These are phyloP conservation scores for Encephalitozoon romaleae DNA, from an alignment of 371 early-diverging fungal genomes.

Conservation along the genomic window DNA sequence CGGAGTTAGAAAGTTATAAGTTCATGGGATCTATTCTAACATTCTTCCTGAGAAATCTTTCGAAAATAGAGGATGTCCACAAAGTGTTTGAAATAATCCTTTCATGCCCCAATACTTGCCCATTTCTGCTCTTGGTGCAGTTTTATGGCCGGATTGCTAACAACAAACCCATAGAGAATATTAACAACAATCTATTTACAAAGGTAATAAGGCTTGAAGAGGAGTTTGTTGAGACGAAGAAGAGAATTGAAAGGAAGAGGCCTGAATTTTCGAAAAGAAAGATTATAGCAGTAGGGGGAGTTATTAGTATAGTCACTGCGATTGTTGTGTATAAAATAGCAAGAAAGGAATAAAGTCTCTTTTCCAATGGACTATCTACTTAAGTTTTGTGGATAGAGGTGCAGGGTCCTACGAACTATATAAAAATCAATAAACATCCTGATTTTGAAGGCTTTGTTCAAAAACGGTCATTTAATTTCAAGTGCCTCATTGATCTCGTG, in stretches of 20 bases:
- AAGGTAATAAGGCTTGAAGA: constrained; percentile 19
- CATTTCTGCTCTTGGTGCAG: constrained; percentile 39
- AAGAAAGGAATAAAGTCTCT: constrained; percentile 3
- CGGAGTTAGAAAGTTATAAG: not conserved
- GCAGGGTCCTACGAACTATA: too few species aligned
- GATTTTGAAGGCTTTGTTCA: not conserved
- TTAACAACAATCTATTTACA: constrained; percentile 18
- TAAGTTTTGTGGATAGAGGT: too few species aligned
- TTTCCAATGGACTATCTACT: too few species aligned
- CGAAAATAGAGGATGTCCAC: constrained; percentile 37
- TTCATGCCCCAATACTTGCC: constrained; percentile 22
- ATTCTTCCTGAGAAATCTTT: constrained; percentile 42
- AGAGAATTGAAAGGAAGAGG: constrained; percentile 1
- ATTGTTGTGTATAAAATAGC: constrained; percentile 16
- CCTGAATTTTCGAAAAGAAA: not conserved
- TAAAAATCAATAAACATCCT: too few species aligned
- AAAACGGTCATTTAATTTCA: not conserved
- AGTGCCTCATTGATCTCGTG: constrained; percentile 45
- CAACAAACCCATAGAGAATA: constrained; percentile 1
- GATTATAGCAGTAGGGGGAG: constrained; percentile 18
- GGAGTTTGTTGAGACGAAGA: constrained; percentile 35
- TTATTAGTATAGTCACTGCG: constrained; percentile 27
- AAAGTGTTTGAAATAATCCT: constrained; percentile 45
- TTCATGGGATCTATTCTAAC: constrained; percentile 50
- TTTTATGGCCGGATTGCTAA: constrained; percentile 29